These are phyloP conservation scores for Sisymbrium irio DNA, from an alignment of 345 rosid species.

Conservation along the genomic window DNA sequence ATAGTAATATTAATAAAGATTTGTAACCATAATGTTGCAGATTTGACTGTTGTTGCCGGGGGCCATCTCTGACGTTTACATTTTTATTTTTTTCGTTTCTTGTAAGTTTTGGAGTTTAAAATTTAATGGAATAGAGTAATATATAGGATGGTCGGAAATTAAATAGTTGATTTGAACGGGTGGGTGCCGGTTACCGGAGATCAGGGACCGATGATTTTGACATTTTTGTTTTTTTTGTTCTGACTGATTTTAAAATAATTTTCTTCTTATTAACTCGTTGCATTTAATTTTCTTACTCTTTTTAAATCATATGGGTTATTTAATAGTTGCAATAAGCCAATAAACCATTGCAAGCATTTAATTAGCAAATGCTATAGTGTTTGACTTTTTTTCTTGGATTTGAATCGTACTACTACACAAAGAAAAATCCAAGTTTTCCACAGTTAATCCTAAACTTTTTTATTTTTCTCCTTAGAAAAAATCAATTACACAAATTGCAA, in stretches of 20 bases:
- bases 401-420: not conserved
- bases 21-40: slow-evolving; percentile 15
- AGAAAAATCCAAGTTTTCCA: not conserved
- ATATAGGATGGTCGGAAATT: slow-evolving; percentile 29
- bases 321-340: not conserved
- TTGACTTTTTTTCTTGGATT: not conserved
- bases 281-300: not conserved
- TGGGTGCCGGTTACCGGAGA: slow-evolving; percentile 34
- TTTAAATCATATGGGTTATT: not conserved
- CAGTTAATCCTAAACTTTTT: not conserved
- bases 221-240: not conserved
- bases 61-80: slow-evolving; percentile 30
- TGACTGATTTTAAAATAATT: not conserved
- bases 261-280: not conserved
- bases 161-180: slow-evolving; percentile 18
- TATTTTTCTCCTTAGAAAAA: not conserved
- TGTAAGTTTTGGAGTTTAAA: slow-evolving; percentile 8
- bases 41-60: slow-evolving; percentile 27
- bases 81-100: not conserved
- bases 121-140: slow-evolving; percentile 1
- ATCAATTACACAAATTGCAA: not conserved
- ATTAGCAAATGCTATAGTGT: not conserved
- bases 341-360: not conserved
- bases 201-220: slow-evolving; percentile 26
- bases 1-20: not conserved